Evolutionary conservation across 2,329 filamentous ascomycete species (phyloP).

Genomic region (Trichoderma citrinoviride): DNA sequence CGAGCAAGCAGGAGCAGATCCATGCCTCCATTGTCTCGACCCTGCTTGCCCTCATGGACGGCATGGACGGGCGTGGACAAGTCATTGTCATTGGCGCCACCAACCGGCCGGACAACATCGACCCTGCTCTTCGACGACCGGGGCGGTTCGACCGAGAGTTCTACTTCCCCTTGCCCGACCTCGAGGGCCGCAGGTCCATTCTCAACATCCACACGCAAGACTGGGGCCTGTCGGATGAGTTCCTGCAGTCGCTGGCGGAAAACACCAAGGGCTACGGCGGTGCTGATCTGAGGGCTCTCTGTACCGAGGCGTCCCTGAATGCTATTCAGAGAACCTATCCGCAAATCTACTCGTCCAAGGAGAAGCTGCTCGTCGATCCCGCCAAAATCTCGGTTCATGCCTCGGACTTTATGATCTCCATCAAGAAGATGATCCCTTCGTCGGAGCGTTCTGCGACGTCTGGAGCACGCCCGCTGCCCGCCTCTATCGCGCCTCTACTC

Average conservation of each 20-base stretch:
- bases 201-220: conserved; percentile 93
- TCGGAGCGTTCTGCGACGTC: conserved; percentile 88
- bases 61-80: conserved; percentile 96
- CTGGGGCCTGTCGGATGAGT: conserved; percentile 77
- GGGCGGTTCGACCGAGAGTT: conserved; percentile 97
- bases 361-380: conserved; percentile 86
- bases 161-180: conserved; percentile 89
- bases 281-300: conserved; percentile 89
- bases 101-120: conserved; percentile 93
- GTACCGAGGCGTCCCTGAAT: conserved; percentile 93
- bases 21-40: conserved; percentile 97
- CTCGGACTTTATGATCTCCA: conserved; percentile 94
- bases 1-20: conserved; percentile 98
- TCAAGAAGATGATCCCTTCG: conserved; percentile 94
- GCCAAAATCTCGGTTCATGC: conserved; percentile 81
- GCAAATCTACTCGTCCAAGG: conserved; percentile 87
- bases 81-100: conserved; percentile 99
- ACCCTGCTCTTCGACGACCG: conserved; percentile 89
- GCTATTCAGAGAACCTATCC: conserved; percentile 94
- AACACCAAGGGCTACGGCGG: conserved; percentile 95
- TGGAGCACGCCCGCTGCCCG: conserved; percentile 76
- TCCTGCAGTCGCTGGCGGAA: conserved; percentile 81
- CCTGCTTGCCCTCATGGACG: conserved; percentile 90
- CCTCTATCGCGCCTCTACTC: conserved; percentile 77
- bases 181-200: conserved; percentile 77